These are phyloP conservation scores for Leccinum griseonigrum DNA, from an alignment of 1,284 basidiomycete genomes.

Conservation along the genomic window DNA sequence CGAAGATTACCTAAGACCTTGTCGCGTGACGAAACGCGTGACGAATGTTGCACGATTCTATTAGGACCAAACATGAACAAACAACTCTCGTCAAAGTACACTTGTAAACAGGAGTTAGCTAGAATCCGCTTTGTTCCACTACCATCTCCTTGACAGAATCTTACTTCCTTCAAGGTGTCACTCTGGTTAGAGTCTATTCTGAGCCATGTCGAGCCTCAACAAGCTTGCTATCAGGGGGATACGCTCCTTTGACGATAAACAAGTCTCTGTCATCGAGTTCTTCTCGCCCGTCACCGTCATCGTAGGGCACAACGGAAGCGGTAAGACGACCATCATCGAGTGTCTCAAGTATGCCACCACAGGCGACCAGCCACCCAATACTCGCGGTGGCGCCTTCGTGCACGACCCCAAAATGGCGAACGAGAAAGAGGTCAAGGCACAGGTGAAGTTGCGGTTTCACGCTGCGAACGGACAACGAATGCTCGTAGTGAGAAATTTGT, in stretches of 20 bases:
- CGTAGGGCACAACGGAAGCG: conserved; percentile 97
- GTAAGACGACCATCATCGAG: conserved; percentile 99
- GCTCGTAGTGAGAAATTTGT: conserved; percentile 92
- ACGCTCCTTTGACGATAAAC: conserved; percentile 93
- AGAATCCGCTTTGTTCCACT: neutral
- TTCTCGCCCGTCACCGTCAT: conserved; percentile 98
- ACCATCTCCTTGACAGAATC: neutral
- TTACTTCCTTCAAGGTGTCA: neutral
- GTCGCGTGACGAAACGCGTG: conserved; percentile 9
- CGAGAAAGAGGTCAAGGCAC: conserved; percentile 97
- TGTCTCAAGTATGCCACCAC: conserved; percentile 99
- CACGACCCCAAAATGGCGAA: conserved; percentile 99
- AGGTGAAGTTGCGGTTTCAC: conserved; percentile 92
- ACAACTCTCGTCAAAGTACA: neutral
- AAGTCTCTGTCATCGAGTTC: conserved; percentile 94
- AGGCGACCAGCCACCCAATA: conserved; percentile 96
- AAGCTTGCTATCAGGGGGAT: conserved; percentile 88
- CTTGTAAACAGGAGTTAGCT: neutral
- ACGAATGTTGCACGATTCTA: neutral
- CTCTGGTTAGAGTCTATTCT: neutral
- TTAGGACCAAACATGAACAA: neutral
- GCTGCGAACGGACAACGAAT: conserved; percentile 87
- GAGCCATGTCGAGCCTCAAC: conserved; percentile 76
- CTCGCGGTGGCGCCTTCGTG: conserved; percentile 95
- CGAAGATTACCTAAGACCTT: neutral